These are phyloP conservation scores for Naganishia vishniacii DNA, from an alignment of 768 basidiomycete genomes.

Conservation along the genomic window DNA sequence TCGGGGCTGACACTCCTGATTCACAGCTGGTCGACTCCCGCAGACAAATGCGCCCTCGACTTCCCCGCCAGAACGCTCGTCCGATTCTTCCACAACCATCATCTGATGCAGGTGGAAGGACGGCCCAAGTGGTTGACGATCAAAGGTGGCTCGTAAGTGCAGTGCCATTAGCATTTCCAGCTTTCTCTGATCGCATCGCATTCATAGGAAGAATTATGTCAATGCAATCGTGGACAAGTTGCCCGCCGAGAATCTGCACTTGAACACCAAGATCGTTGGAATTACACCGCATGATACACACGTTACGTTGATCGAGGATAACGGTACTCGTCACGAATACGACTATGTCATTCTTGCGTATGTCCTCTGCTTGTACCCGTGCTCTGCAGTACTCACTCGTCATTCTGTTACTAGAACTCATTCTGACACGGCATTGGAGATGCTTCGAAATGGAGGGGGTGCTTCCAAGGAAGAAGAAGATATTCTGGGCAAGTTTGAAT, in stretches of 20 bases:
- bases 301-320: constrained; percentile 54
- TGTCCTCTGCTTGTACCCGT: constrained; percentile 25
- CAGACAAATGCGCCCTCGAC: constrained; percentile 63
- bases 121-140: constrained; percentile 71
- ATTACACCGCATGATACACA: constrained; percentile 47
- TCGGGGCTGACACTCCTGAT: too few relatives aligned
- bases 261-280: constrained; percentile 58
- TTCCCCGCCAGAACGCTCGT: constrained; percentile 69
- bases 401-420: constrained; percentile 50
- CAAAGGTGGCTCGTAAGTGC: constrained; percentile 62
- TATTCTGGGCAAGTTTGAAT: constrained; percentile 59
- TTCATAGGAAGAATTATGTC: constrained; percentile 61
- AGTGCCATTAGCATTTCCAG: not conserved
- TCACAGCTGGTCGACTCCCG: constrained; percentile 63
- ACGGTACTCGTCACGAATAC: constrained; percentile 54
- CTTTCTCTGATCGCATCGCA: not conserved
- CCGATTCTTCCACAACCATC: constrained; percentile 69
- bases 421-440: constrained; percentile 58
- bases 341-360: constrained; percentile 71
- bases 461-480: constrained; percentile 56
- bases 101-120: constrained; percentile 64
- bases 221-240: constrained; percentile 58
- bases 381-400: too few relatives aligned
- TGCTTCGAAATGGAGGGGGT: constrained; percentile 53
- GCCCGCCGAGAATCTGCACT: constrained; percentile 56